These are phyloP conservation scores for Solanum pennellii DNA, from an alignment of 257 asterid species.

Conservation along the genomic window DNA sequence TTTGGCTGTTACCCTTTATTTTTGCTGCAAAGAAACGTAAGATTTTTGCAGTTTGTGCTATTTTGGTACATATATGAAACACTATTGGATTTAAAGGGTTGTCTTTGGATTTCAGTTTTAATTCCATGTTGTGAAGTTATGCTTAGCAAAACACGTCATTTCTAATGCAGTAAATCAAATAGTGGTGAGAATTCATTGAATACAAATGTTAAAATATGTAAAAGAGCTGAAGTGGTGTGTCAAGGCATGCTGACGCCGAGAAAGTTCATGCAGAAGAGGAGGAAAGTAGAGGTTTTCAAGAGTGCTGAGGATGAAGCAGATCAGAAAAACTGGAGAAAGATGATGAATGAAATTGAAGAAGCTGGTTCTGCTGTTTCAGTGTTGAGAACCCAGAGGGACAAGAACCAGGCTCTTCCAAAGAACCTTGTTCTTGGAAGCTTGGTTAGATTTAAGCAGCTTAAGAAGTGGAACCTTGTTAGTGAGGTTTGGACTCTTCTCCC, in stretches of 20 bases:
- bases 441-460: constrained; percentile 88
- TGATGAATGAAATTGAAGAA: constrained; percentile 88
- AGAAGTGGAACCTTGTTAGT: constrained; percentile 88
- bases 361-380: constrained; percentile 62
- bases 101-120: not conserved
- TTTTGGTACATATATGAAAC: not conserved
- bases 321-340: constrained; percentile 78
- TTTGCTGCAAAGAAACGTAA: not conserved
- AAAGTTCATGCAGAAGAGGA: constrained; percentile 89
- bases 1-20: not conserved
- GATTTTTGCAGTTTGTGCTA: not conserved
- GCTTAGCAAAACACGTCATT: not conserved
- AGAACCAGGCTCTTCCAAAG: constrained; percentile 65
- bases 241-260: constrained; percentile 86
- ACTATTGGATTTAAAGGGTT: not conserved
- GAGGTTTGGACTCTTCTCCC: constrained; percentile 42
- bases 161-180: constrained; percentile 40
- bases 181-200: constrained; percentile 26
- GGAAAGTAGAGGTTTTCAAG: constrained; percentile 68
- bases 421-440: constrained; percentile 78
- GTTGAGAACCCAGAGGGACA: constrained; percentile 53
- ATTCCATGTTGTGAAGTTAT: not conserved
- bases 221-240: constrained; percentile 63
- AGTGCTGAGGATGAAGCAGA: constrained; percentile 69
- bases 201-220: constrained; percentile 32